Evolutionary conservation across 176 grass and related monocot genomes (phyloP).

Genomic region (Puccinellia tenuiflora): DNA sequence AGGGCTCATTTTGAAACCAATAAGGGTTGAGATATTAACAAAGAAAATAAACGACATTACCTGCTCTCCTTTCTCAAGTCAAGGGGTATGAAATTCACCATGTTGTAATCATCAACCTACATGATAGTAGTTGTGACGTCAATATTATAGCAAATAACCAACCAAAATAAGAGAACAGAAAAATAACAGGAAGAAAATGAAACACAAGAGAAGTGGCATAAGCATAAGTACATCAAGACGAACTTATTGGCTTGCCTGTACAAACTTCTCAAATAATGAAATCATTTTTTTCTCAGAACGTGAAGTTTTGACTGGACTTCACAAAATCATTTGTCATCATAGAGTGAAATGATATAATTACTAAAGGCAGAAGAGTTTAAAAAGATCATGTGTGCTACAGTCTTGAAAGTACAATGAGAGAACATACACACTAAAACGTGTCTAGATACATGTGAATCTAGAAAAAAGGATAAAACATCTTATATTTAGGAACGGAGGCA

Average conservation of each 20-base stretch:
- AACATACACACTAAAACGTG: too few relatives aligned
- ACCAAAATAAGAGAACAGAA: background rate
- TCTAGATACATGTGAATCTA: too few relatives aligned
- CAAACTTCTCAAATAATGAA: background rate
- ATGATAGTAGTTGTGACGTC: conserved; percentile 7
- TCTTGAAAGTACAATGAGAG: too few relatives aligned
- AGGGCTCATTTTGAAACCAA: background rate
- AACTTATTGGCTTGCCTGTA: too few relatives aligned
- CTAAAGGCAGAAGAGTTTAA: too few relatives aligned
- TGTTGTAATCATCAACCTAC: conserved; percentile 84
- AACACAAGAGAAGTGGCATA: background rate
- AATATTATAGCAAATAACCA: background rate
- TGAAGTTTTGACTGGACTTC: background rate
- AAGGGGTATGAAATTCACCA: conserved; percentile 87
- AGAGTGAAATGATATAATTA: background rate
- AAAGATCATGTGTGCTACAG: too few relatives aligned
- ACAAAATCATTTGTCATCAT: background rate
- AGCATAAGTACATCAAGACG: too few relatives aligned
- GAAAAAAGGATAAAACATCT: too few relatives aligned
- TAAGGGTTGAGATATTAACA: background rate
- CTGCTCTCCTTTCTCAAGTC: conserved; percentile 84
- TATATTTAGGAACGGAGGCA: too few relatives aligned
- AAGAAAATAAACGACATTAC: conserved; percentile 31
- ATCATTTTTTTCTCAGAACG: background rate
- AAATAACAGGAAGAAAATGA: background rate